Evolutionary conservation across 2,329 filamentous ascomycete genomes (phyloP).

Genomic region (Fonsecaea erecta): DNA sequence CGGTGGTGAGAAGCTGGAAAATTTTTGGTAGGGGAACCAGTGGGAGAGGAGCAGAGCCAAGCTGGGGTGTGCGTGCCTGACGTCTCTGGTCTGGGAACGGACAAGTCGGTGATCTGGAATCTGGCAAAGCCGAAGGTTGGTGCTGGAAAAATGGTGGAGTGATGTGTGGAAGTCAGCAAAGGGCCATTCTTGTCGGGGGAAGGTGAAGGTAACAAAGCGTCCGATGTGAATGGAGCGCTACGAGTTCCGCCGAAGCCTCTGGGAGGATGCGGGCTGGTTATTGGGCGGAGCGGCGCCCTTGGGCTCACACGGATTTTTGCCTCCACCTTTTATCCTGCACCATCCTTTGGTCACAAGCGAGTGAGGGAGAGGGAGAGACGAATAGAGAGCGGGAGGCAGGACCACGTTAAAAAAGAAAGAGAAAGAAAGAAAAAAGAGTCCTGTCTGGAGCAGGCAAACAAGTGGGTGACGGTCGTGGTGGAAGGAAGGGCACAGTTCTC

Average conservation of each 20-base stretch:
- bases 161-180: background rate
- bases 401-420: too few species aligned
- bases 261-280: slow-evolving; percentile 3
- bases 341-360: background rate
- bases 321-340: slow-evolving; percentile 9
- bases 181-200: too few species aligned
- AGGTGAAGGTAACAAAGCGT: background rate
- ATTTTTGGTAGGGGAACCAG: slow-evolving; percentile 1
- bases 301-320: slow-evolving; percentile 10
- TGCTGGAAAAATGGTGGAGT: background rate
- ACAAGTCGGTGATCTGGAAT: background rate
- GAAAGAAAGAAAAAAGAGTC: background rate
- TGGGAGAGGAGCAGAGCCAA: background rate
- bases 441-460: too few species aligned
- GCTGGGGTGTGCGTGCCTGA: background rate
- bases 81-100: too few species aligned
- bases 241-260: slow-evolving; percentile 19
- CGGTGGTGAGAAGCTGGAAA: background rate
- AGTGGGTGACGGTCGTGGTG: too few species aligned
- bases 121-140: background rate
- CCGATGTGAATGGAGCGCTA: background rate
- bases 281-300: slow-evolving; percentile 28
- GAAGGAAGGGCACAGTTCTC: background rate
- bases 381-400: background rate
- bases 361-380: background rate